These are phyloP conservation scores for Zanthoxylum bungeanum DNA, from an alignment of 345 rosid genomes.

Conservation along the genomic window DNA sequence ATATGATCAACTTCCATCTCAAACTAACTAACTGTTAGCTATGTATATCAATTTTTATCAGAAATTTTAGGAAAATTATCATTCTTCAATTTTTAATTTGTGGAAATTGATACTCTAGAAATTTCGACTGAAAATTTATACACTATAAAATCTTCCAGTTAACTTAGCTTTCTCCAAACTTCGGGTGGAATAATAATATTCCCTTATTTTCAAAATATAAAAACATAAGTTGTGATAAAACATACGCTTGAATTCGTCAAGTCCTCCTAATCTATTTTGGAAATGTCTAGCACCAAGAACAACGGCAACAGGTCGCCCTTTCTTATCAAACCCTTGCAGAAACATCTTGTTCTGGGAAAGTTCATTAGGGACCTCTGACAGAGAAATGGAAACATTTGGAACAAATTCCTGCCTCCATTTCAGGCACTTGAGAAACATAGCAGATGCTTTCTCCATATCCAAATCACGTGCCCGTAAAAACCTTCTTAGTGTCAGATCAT, in stretches of 20 bases:
- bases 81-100: too few species aligned
- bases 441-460: constrained; percentile 38
- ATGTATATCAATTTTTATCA: too few species aligned
- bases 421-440: constrained; percentile 38
- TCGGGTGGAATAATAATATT: too few species aligned
- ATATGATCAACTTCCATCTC: too few species aligned
- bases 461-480: constrained; percentile 46
- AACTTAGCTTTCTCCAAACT: too few species aligned
- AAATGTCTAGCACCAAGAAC: constrained; percentile 35
- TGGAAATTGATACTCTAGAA: too few species aligned
- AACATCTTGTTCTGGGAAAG: constrained; percentile 46
- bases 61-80: too few species aligned
- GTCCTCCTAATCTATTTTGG: constrained; percentile 27
- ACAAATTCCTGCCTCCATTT: constrained; percentile 43
- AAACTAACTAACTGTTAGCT: too few species aligned
- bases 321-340: constrained; percentile 44
- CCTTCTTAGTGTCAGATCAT: constrained; percentile 41
- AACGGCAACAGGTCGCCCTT: constrained; percentile 32
- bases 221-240: neutral
- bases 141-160: too few species aligned
- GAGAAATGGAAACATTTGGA: constrained; percentile 34
- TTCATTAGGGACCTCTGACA: constrained; percentile 24
- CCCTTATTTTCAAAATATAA: too few species aligned
- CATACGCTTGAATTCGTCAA: constrained; percentile 48
- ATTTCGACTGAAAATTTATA: too few species aligned